phyloP scores from a whole-genome alignment of 768 basidiomycete genomes.

The Mycena haematopus region DNA sequence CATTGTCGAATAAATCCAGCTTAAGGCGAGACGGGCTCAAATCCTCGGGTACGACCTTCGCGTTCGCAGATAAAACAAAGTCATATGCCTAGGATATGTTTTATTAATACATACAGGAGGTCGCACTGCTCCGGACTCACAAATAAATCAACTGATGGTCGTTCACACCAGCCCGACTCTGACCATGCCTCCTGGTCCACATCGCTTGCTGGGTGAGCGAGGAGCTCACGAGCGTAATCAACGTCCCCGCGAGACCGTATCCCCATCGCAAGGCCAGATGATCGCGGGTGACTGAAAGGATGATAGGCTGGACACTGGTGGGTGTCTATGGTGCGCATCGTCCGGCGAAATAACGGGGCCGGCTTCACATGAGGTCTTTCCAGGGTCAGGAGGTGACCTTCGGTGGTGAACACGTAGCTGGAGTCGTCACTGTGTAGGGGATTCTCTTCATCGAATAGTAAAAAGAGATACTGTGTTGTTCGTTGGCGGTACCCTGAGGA shows the following conservation, averaged over 20 bases:
- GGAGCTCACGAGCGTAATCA: slow-evolving; percentile 82
- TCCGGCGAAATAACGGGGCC: slow-evolving; percentile 62
- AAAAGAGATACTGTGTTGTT: slow-evolving; percentile 78
- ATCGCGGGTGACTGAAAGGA: slow-evolving; percentile 45
- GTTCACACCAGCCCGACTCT: slow-evolving; percentile 76
- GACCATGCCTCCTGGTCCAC: slow-evolving; percentile 67
- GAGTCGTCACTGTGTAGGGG: slow-evolving; percentile 76
- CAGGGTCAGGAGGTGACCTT: slow-evolving; percentile 87
- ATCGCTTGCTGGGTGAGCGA: slow-evolving; percentile 57
- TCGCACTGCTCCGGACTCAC: slow-evolving; percentile 49
- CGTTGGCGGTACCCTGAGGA: not conserved
- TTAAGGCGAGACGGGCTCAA: slow-evolving; percentile 71
- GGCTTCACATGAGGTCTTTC: slow-evolving; percentile 60
- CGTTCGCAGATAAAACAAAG: slow-evolving; percentile 75
- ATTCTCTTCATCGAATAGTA: slow-evolving; percentile 90
- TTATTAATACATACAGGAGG: slow-evolving; percentile 1
- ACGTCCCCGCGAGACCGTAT: slow-evolving; percentile 76
- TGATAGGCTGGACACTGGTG: slow-evolving; percentile 80
- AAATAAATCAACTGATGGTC: slow-evolving; percentile 69
- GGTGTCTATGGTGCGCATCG: slow-evolving; percentile 65
- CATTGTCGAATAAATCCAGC: slow-evolving; percentile 64
- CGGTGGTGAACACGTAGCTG: slow-evolving; percentile 93
- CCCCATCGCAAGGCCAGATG: slow-evolving; percentile 63
- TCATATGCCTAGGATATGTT: slow-evolving; percentile 68
- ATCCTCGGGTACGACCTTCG: slow-evolving; percentile 66